A percentile compares a stretch with the other conserved stretches of the same genome.
Conservation (phyloP, 2,329 filamentous ascomycete genomes). For the Fulvia fulva region DNA sequence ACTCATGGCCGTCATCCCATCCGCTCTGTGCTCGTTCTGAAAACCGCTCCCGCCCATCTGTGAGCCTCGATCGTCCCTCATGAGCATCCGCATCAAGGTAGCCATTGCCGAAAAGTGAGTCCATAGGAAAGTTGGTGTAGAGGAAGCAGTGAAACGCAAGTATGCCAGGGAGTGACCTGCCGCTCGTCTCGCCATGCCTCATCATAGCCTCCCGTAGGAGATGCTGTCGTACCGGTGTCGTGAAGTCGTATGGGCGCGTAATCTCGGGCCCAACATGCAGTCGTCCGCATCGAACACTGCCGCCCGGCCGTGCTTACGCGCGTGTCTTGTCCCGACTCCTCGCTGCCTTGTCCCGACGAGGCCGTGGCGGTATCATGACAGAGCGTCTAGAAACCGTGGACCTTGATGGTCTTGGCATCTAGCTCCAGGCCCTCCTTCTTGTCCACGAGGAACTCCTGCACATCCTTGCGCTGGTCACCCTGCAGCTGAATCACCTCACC, state of each 20-base stretch:
- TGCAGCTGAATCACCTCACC: conserved; percentile 99
- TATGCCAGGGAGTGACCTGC: neutral
- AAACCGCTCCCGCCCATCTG: neutral
- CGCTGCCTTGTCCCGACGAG: neutral
- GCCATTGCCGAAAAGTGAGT: conserved; percentile 4
- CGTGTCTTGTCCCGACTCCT: neutral
- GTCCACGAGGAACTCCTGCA: conserved; percentile 94
- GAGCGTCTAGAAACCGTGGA: conserved; percentile 42
- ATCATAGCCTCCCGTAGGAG: conserved; percentile 5
- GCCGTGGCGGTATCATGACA: neutral
- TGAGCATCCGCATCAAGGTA: neutral
- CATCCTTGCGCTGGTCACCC: conserved; percentile 98
- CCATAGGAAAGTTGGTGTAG: neutral
- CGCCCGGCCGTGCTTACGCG: conserved; percentile 1
- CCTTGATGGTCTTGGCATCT: conserved; percentile 96
- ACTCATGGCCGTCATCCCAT: neutral
- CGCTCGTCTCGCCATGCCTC: conserved; percentile 3
- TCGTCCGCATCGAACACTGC: neutral
- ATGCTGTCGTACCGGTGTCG: neutral
- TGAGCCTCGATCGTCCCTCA: conserved; percentile 1
- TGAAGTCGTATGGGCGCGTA: neutral
- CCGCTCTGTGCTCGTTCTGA: neutral
- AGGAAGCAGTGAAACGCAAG: conserved; percentile 3
- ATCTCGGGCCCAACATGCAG: neutral
- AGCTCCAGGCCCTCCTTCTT: conserved; percentile 93